Evolutionary conservation across 257 asterid genomes (phyloP), one percentile per base, ranked within the genome.

Genomic region (Linderniella brevidens): DNA sequence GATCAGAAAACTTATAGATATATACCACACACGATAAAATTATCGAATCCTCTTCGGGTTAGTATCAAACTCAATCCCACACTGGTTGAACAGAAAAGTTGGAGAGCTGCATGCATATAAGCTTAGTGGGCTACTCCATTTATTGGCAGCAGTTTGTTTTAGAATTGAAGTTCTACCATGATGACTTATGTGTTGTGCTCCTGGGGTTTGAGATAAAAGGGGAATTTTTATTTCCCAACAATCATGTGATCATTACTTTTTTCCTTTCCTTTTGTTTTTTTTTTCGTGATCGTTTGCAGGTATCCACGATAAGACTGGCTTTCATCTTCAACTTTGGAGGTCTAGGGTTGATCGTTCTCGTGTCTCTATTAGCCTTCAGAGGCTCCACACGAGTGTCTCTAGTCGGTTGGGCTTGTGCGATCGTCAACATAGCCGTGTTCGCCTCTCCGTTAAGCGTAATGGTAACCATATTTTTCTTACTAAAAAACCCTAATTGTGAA

Each of bases 361-460:
- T 46, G 32, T 17, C 51, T 5, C 19, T 16, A 13, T 11, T 19
- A 11, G 32, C 14, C 3, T 11, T 46, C 35, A 46, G 17, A 39
- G 15, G 13, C n/a, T 18, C 32, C n/a, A 18, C 4, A 9, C 51
- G 51, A 4, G 51, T 46, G 11, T 6, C 14, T 8, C 35, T 46
- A 1, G 35, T 46, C 11, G 51, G 51, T 2, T 46, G 51, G 51
- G 14, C 25, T 6, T 46, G 19, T 11, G 25, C 25, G 29, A 9
- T 13, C 1, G 19, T 46, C 11, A 11, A 29, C 51, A 8, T 19
- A 12, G 35, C 36, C 14, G 51, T 46, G 1, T 46, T 46, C 14
- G 51, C 25, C 12, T 29, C 51, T 7, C 51, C 51, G 5, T 19
- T 46, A 35, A 46, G 51, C 35, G 10, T 46, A 29, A 17, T 46